Conservation (phyloP, 106 monocot species). For the Chionographis japonica region DNA sequence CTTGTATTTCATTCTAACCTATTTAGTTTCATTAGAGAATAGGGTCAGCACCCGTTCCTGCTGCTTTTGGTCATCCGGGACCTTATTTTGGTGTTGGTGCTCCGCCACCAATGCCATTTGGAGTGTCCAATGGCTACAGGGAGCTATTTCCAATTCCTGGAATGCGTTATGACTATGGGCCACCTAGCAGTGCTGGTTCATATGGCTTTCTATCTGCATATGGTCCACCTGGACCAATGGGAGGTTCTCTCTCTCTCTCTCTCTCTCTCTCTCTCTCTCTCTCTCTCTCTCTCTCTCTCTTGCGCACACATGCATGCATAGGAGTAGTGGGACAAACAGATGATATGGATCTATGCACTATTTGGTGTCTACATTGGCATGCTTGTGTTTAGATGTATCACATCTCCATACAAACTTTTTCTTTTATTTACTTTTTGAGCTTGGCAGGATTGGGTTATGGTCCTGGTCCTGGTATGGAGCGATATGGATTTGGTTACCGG, state of each 20-base stretch:
- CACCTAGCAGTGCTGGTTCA: conserved; percentile 24
- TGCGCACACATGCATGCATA: background rate
- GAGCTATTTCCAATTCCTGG: conserved; percentile 30
- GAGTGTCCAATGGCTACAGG: conserved; percentile 34
- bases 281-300: too few species aligned
- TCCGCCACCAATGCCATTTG: conserved; percentile 31
- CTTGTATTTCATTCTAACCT: too few species aligned
- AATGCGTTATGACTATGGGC: conserved; percentile 47
- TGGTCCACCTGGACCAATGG: conserved; percentile 38
- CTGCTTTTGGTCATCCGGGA: conserved; percentile 30
- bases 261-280: conserved; percentile 4
- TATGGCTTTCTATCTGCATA: conserved; percentile 48
- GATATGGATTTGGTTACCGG: conserved; percentile 50
- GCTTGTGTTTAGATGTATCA: background rate
- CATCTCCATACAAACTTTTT: background rate
- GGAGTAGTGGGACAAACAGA: too few species aligned
- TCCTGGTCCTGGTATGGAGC: conserved; percentile 37
- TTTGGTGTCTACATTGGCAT: too few species aligned
- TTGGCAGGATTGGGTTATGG: conserved; percentile 23
- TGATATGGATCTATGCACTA: too few species aligned
- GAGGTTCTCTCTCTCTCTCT: conserved; percentile 29
- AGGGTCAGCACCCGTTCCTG: conserved; percentile 18
- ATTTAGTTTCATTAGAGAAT: conserved; percentile 19
- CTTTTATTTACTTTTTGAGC: conserved; percentile 4
- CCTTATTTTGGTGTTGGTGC: conserved; percentile 36